Evolutionary conservation across 768 basidiomycete genomes (phyloP), one percentile per base, ranked within the genome.

Genomic region (Chiua virens): DNA sequence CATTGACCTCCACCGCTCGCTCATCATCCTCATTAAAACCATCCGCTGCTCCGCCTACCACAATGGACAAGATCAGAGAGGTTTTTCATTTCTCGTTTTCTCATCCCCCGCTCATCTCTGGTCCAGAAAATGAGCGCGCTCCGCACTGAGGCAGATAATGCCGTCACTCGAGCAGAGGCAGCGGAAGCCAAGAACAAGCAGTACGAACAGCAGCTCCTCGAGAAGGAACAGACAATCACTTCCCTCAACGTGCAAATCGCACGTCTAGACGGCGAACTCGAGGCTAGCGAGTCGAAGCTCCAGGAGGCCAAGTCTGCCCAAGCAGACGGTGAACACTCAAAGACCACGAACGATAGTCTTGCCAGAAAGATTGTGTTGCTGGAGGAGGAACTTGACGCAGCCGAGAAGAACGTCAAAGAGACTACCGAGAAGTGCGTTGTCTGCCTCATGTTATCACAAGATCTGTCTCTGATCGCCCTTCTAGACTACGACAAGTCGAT

Each of bases 341-440:
- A 82, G 72, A 77, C 79, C 20, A 82, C 82, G 21, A 88, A 80
- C 54, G 95, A 97, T 54, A 78, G 75, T 42, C 76, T 98, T 50
- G 56, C 64, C 28, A 77, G 96, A 56, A 99, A 98, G 79, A 82
- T 98, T 25, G 83, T 89, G 60, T 75, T 98, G 11, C 75, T 98
- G 35, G 96, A 98, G 73, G 93, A 96, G 65, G 96, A 99, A 73
- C 80, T 99, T 4, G 97, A 98, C 64, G 80, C 82, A 34, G 87
- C 96, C 10, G 97, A 99, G 79, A 95, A 93, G 83, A 93, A 92
- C 66, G 76, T 92, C 57, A 96, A 96, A 75, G 96, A 98, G 64
- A 95, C 92, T 1, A 86, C 89, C 27, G 97, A 98, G 73, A 96
- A 93, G 96, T 97, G 66, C 63, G 91, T 82, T 37, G 30, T 52